Percentiles rank a stretch among this genome's conserved stretches.
These are phyloP conservation scores for Colletotrichum sp. DNA, from an alignment of 2,329 filamentous ascomycete species.

Conservation along the genomic window DNA sequence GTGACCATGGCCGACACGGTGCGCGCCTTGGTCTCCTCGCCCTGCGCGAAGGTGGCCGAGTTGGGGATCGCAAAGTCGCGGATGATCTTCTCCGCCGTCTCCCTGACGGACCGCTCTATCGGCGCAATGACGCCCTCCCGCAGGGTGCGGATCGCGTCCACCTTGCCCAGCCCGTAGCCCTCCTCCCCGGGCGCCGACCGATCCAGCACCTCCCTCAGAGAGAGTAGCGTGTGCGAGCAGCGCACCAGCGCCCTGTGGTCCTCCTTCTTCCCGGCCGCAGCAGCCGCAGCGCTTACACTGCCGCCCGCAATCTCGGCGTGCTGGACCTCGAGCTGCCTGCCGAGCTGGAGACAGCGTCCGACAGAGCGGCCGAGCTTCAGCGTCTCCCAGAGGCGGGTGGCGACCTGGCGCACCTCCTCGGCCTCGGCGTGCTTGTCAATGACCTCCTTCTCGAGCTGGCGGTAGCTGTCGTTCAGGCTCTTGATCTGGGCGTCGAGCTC, in stretches of 20 bases:
- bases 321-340: slow-evolving; percentile 86
- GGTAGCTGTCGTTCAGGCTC: slow-evolving; percentile 83
- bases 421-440: slow-evolving; percentile 84
- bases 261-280: slow-evolving; percentile 56
- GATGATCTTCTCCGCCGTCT: slow-evolving; percentile 77
- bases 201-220: slow-evolving; percentile 74
- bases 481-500: slow-evolving; percentile 82
- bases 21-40: slow-evolving; percentile 76
- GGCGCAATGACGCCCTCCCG: slow-evolving; percentile 73
- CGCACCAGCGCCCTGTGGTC: slow-evolving; percentile 83
- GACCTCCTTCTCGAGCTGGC: slow-evolving; percentile 85
- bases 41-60: slow-evolving; percentile 64
- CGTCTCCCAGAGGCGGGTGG: slow-evolving; percentile 80
- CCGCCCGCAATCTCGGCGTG: slow-evolving; percentile 68
- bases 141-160: slow-evolving; percentile 75
- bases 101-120: slow-evolving; percentile 75
- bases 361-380: slow-evolving; percentile 79
- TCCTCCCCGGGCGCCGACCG: slow-evolving; percentile 74
- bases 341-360: slow-evolving; percentile 79
- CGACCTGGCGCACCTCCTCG: slow-evolving; percentile 71
- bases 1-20: slow-evolving; percentile 76
- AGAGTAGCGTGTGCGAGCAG: slow-evolving; percentile 80
- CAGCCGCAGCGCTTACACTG: slow-evolving; percentile 33
- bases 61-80: slow-evolving; percentile 78
- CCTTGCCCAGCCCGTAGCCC: slow-evolving; percentile 74